Percentiles rank a stretch among this genome's conserved stretches.
Evolutionary conservation across 768 basidiomycete species (phyloP).

Genomic region (Mycena latifolia): DNA sequence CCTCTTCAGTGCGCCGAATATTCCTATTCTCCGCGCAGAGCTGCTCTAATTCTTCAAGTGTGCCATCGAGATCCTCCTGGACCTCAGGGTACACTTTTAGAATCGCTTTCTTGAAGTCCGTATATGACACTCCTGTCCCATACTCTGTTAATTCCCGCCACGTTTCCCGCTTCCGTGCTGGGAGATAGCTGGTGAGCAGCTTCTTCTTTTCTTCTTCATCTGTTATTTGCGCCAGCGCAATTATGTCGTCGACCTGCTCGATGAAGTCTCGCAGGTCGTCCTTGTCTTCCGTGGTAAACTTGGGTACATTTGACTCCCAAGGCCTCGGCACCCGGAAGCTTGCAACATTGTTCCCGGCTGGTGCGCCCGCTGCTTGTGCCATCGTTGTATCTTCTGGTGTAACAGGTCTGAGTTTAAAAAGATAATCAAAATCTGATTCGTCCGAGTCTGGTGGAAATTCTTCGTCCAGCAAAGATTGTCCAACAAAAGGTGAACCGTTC

Average conservation of each 20-base stretch:
- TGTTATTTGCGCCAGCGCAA: constrained; percentile 11
- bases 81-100: no score
- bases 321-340: constrained; percentile 25
- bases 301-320: constrained; percentile 27
- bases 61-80: constrained; percentile 23
- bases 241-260: constrained; percentile 21
- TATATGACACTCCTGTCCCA: constrained; percentile 5
- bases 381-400: not conserved
- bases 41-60: constrained; percentile 9
- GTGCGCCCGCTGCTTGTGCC: not conserved
- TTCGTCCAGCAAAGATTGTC: constrained; percentile 6
- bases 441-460: constrained; percentile 7
- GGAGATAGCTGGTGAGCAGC: constrained; percentile 16
- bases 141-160: constrained; percentile 20
- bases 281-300: constrained; percentile 26
- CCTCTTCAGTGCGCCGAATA: constrained; percentile 22
- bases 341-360: constrained; percentile 1
- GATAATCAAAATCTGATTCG: constrained; percentile 1
- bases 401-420: not conserved
- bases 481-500: constrained; percentile 9
- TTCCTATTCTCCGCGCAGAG: constrained; percentile 12
- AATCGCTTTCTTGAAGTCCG: constrained; percentile 16
- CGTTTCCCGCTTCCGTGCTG: constrained; percentile 15
- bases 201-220: constrained; percentile 20
- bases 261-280: constrained; percentile 24